Evolutionary conservation across 1,284 basidiomycete species (phyloP).

Genomic region (Meira miltonrushii): DNA sequence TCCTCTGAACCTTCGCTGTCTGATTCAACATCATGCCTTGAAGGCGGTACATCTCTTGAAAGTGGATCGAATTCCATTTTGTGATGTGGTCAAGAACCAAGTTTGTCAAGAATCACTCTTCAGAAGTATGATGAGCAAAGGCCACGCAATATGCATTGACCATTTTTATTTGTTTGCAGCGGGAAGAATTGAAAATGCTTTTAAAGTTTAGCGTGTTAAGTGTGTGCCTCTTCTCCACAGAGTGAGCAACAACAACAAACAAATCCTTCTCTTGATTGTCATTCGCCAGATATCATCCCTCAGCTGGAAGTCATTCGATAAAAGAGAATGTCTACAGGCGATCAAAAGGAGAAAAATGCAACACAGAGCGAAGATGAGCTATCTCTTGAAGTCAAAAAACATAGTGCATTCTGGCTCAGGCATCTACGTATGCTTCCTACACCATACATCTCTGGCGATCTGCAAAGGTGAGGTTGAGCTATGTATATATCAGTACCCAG

Average conservation of each 20-base stretch:
- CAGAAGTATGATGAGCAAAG: neutral
- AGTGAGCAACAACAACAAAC: too few species aligned
- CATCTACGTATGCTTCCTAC: conserved; percentile 39
- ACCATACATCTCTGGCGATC: conserved; percentile 41
- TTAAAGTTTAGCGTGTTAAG: too few species aligned
- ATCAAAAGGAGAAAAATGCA: too few species aligned
- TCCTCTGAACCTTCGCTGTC: conserved; percentile 3
- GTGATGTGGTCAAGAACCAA: neutral
- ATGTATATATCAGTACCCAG: neutral
- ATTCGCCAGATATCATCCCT: too few species aligned
- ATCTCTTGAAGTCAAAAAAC: conserved; percentile 17
- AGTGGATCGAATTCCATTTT: conserved; percentile 11
- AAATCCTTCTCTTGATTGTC: too few species aligned
- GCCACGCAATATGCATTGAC: neutral
- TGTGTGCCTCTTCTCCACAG: too few species aligned
- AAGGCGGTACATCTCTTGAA: conserved; percentile 2
- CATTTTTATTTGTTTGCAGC: neutral
- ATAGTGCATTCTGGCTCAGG: conserved; percentile 39
- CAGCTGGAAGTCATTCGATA: too few species aligned
- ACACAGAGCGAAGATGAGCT: neutral
- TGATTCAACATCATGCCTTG: conserved; percentile 10
- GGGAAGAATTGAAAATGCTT: too few species aligned
- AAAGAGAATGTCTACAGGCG: too few species aligned
- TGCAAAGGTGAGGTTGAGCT: conserved; percentile 29
- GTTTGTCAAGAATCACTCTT: neutral